Base-by-base conservation (phyloP, 1,284 basidiomycete species). In the Schizophyllum commune region DNA sequence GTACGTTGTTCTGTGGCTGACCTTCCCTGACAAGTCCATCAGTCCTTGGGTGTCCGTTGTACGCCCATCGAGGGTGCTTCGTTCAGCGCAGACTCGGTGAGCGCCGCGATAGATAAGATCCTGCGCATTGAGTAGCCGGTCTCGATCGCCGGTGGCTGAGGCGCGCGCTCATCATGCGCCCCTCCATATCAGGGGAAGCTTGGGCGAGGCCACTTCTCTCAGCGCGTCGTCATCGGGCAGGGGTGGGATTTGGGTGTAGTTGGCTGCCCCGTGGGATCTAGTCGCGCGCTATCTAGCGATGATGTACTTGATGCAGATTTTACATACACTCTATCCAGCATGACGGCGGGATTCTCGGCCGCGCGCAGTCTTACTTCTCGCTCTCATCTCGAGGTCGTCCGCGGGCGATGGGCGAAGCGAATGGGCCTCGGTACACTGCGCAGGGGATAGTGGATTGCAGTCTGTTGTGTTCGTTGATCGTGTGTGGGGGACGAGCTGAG, bases 21-120 rank as follows among this genome's bases (percentile, higher is more conserved):
- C 22, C 4, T 58, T 66, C 58, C 60, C 63, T 62, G 61, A 53
- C 58, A n/a, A 55, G 59, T 32, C 56, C 65, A 55, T 52, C 64
- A 89, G 88, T 68, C 68, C 0, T 68, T 88, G 58, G 89, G 87
- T 1, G 83, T 91, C n/a, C 76, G 74, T 64, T 87, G 86, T 61
- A 74, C 83, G 20, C 76, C 79, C 67, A 74, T 82, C 62, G 63
- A 69, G 65, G 56, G 70, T 55, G 13, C 64, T 5, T 74, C 75
- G 62, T 89, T 85, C 68, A 78, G 84, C 68, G 80, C 82, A 11
- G 71, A 73, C 8, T 74, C 73, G 53, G 81, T 89, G 17, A 71
- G 76, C 62, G 63, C 70, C 32, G 85, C 78, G 4, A 72, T 90
- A 60, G 71, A 74, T 62, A 70, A 73, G 55, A 80, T 87, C 59